phyloP scores from a whole-genome alignment of 1,284 basidiomycete species.

The Omphalotus olearius region DNA sequence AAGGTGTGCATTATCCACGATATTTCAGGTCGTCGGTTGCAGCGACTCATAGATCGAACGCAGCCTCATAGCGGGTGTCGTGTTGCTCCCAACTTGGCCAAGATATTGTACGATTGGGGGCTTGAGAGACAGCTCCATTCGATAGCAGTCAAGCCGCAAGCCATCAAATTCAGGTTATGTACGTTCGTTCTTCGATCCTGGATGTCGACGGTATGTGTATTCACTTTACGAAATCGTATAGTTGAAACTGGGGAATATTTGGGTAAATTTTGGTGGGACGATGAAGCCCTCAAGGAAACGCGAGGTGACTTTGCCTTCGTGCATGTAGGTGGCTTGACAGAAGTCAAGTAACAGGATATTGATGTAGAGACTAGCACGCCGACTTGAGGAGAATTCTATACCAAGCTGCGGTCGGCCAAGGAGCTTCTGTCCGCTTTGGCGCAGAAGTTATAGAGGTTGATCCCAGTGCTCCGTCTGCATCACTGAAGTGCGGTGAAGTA shows the following conservation, averaged over 20 bases:
- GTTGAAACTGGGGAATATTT: conserved; percentile 11
- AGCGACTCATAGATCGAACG: neutral
- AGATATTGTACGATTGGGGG: conserved; percentile 49
- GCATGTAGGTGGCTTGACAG: conserved; percentile 1
- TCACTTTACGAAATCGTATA: neutral
- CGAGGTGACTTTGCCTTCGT: conserved; percentile 9
- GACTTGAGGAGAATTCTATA: conserved; percentile 27
- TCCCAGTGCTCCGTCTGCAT: conserved; percentile 27
- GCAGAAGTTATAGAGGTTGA: conserved; percentile 37
- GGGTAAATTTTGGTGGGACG: conserved; percentile 10
- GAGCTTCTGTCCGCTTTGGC: conserved; percentile 38
- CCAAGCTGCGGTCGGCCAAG: conserved; percentile 38
- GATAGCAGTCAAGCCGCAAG: conserved; percentile 25
- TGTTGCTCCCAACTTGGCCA: conserved; percentile 48
- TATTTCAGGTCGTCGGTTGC: neutral
- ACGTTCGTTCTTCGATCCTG: conserved; percentile 15
- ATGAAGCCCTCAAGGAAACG: conserved; percentile 9
- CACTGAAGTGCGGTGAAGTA: conserved; percentile 41
- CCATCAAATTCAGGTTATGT: conserved; percentile 18
- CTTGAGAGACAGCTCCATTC: conserved; percentile 35
- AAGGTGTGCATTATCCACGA: conserved; percentile 16
- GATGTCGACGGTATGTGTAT: neutral
- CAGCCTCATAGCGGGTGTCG: conserved; percentile 39
- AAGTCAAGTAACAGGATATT: neutral
- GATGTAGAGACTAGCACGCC: neutral